phyloP scores from a whole-genome alignment of 345 rosid genomes.

The Rubroshorea leprosula region DNA sequence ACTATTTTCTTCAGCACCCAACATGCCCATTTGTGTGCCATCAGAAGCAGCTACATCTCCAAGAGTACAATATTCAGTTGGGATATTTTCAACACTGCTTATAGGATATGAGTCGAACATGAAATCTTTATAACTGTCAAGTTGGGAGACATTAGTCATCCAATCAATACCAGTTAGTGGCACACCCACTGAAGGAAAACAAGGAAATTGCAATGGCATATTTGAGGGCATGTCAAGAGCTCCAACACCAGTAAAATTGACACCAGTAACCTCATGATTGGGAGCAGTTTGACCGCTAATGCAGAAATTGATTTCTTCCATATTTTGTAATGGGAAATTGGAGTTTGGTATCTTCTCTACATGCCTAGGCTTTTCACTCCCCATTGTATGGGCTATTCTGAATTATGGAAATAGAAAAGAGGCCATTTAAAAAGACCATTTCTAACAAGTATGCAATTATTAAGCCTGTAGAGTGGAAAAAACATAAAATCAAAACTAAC shows the following conservation, averaged over 20 bases:
- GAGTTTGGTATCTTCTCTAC: constrained; percentile 10
- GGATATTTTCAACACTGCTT: constrained; percentile 3
- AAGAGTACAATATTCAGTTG: constrained; percentile 1
- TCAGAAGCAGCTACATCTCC: not conserved
- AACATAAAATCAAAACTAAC: too few relatives aligned
- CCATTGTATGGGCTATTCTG: constrained; percentile 17
- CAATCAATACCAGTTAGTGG: constrained; percentile 2
- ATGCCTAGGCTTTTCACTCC: constrained; percentile 17
- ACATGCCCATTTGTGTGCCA: constrained; percentile 5
- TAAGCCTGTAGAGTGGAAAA: too few relatives aligned
- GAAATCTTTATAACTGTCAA: not conserved
- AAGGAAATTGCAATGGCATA: constrained; percentile 1
- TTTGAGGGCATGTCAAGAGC: constrained; percentile 4
- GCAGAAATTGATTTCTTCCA: constrained; percentile 11
- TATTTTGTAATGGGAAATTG: not conserved
- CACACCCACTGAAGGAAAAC: constrained; percentile 4
- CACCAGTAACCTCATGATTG: not conserved
- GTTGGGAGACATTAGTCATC: not conserved
- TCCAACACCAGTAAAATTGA: constrained; percentile 3
- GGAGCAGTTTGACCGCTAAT: constrained; percentile 3
- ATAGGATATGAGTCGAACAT: constrained; percentile 2
- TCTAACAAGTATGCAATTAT: too few relatives aligned
- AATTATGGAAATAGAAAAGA: not conserved
- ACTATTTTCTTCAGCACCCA: constrained; percentile 1
- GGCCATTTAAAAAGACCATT: not conserved